A percentile compares a stretch with the other conserved stretches of the same genome.
These are phyloP conservation scores for Cryptococcus neoformans DNA, from an alignment of 1,284 basidiomycete species.

Conservation along the genomic window DNA sequence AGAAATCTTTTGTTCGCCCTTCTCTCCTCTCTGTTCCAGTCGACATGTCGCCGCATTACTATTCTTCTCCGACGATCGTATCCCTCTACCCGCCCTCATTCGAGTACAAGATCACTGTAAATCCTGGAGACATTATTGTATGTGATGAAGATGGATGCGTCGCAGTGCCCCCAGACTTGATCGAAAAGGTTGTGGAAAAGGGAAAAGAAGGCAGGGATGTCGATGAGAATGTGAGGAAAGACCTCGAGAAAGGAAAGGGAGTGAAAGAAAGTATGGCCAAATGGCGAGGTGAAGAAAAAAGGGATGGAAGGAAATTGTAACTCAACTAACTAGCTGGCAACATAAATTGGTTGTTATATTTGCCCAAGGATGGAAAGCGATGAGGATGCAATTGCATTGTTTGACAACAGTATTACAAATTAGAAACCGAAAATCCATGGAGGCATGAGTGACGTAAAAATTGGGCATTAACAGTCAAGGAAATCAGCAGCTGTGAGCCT, in stretches of 20 bases:
- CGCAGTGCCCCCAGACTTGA: slow-evolving; percentile 63
- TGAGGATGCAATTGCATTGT: neutral
- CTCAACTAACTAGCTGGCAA: neutral
- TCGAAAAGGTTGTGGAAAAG: slow-evolving; percentile 48
- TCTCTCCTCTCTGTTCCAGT: slow-evolving; percentile 73
- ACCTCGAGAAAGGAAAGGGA: slow-evolving; percentile 36
- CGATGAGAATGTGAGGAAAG: slow-evolving; percentile 24
- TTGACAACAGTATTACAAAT: neutral
- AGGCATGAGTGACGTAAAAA: slow-evolving; percentile 57
- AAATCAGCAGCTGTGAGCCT: slow-evolving; percentile 52
- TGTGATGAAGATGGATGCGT: slow-evolving; percentile 91
- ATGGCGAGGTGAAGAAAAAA: slow-evolving; percentile 59
- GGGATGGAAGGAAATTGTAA: slow-evolving; percentile 69
- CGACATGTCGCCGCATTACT: slow-evolving; percentile 51
- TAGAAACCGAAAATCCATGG: neutral
- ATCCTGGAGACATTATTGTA: slow-evolving; percentile 78
- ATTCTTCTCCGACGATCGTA: neutral
- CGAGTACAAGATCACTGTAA: slow-evolving; percentile 52
- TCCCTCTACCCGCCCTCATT: slow-evolving; percentile 6
- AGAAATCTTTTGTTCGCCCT: slow-evolving; percentile 80
- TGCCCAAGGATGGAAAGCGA: neutral
- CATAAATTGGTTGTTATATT: neutral
- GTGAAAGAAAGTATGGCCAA: slow-evolving; percentile 36
- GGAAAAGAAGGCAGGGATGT: slow-evolving; percentile 13
- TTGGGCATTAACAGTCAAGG: slow-evolving; percentile 35